Percentiles rank a stretch among this genome's conserved stretches.
Conservation (phyloP, 345 rosid genomes). For the Angophora floribunda region DNA sequence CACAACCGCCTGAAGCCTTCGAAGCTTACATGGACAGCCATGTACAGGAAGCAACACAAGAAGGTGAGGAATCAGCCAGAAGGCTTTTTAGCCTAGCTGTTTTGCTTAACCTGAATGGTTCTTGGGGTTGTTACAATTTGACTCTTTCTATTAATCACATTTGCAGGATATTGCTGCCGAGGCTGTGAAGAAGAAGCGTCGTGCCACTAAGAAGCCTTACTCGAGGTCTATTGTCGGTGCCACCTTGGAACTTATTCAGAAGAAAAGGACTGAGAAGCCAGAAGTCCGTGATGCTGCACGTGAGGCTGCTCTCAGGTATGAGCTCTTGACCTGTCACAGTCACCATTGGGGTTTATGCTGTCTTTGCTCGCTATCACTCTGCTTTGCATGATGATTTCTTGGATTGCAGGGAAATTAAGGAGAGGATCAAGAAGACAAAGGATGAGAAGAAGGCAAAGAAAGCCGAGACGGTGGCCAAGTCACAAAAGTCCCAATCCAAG, state of each 20-base stretch:
- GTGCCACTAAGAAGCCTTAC: constrained; percentile 2
- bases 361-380: too few species aligned
- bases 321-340: not conserved
- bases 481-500: constrained; percentile 2
- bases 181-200: constrained; percentile 7
- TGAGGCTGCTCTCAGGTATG: constrained; percentile 12
- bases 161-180: constrained; percentile 5
- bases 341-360: not conserved
- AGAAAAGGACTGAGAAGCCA: constrained; percentile 11
- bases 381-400: not conserved
- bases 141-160: not conserved
- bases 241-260: constrained; percentile 13
- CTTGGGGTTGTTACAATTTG: not conserved
- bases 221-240: constrained; percentile 15
- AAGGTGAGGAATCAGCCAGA: constrained; percentile 20
- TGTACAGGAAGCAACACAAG: constrained; percentile 68
- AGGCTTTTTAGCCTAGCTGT: not conserved
- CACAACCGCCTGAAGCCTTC: constrained; percentile 90
- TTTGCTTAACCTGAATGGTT: not conserved
- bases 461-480: constrained; percentile 3
- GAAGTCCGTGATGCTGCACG: constrained; percentile 15
- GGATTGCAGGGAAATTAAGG: constrained; percentile 6
- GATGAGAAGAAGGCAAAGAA: constrained; percentile 17
- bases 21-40: constrained; percentile 79
- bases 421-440: constrained; percentile 9